These are phyloP conservation scores for Penicillium angulare DNA, from an alignment of 495 filamentous ascomycete genomes.

Conservation along the genomic window DNA sequence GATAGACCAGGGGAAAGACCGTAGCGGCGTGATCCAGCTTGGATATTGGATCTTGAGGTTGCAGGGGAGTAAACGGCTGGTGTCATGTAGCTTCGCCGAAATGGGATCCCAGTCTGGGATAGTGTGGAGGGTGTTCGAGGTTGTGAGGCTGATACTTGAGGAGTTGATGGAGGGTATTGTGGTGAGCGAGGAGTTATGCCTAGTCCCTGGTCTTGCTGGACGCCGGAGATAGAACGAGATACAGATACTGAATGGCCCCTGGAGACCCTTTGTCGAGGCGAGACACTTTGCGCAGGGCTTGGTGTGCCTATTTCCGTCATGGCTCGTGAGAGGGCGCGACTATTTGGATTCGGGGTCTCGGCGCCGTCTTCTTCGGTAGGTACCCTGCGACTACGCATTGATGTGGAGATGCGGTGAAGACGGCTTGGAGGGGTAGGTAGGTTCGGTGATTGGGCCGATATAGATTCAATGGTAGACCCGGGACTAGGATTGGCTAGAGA, in stretches of 20 bases:
- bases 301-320: slow-evolving; percentile 38
- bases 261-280: slow-evolving; percentile 40
- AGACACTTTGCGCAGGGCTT: slow-evolving; percentile 24
- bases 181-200: slow-evolving; percentile 21
- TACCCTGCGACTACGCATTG: slow-evolving; percentile 34
- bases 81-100: slow-evolving; percentile 44
- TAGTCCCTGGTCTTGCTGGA: slow-evolving; percentile 22
- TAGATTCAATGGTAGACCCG: slow-evolving; percentile 17
- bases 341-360: slow-evolving; percentile 21
- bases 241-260: slow-evolving; percentile 40
- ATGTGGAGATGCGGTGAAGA: slow-evolving; percentile 39
- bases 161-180: slow-evolving; percentile 19
- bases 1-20: slow-evolving; percentile 31
- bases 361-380: slow-evolving; percentile 33
- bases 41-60: slow-evolving; percentile 42
- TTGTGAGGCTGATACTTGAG: slow-evolving; percentile 26
- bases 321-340: slow-evolving; percentile 39
- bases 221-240: slow-evolving; percentile 23
- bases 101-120: slow-evolving; percentile 40
- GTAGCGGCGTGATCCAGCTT: slow-evolving; percentile 49
- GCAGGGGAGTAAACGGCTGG: slow-evolving; percentile 38
- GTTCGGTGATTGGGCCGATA: slow-evolving; percentile 27
- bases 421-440: slow-evolving; percentile 31
- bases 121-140: slow-evolving; percentile 41
- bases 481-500: slow-evolving; percentile 53